These are phyloP conservation scores for Fusarium transvaalense DNA, from an alignment of 2,329 filamentous ascomycete genomes.

Conservation along the genomic window DNA sequence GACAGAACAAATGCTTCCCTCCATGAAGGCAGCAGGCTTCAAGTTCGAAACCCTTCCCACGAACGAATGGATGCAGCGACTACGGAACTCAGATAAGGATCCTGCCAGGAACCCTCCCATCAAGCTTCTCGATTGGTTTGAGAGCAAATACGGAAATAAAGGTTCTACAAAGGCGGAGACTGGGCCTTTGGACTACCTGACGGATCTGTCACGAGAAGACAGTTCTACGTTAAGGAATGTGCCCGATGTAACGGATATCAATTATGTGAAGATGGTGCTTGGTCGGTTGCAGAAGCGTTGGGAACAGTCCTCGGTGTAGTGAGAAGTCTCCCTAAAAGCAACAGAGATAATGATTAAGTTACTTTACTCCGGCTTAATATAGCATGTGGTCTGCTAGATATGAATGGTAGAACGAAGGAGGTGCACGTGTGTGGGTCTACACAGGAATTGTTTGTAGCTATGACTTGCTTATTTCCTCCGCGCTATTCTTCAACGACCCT, in stretches of 20 bases:
- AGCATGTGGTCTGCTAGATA: too few relatives aligned
- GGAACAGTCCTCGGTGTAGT: not conserved
- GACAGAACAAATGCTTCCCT: conserved; percentile 63
- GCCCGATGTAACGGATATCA: conserved; percentile 35
- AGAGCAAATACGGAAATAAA: conserved; percentile 45
- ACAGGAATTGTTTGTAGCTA: too few relatives aligned
- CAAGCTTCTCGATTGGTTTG: conserved; percentile 67
- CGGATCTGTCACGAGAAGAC: conserved; percentile 31
- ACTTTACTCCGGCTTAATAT: too few relatives aligned
- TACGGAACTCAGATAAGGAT: conserved; percentile 60
- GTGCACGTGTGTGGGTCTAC: too few relatives aligned
- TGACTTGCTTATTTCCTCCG: too few relatives aligned
- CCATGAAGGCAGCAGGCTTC: conserved; percentile 59
- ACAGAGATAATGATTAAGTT: too few relatives aligned
- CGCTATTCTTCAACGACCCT: too few relatives aligned
- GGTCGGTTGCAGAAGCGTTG: conserved; percentile 16
- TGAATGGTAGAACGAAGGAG: too few relatives aligned
- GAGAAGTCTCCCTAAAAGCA: not conserved
- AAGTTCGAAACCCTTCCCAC: conserved; percentile 60
- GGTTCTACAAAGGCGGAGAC: conserved; percentile 23
- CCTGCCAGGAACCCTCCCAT: conserved; percentile 62
- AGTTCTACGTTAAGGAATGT: conserved; percentile 35
- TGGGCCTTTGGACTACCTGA: conserved; percentile 31
- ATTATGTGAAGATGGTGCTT: conserved; percentile 33
- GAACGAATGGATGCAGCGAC: conserved; percentile 58